phyloP scores from a whole-genome alignment of 2,329 filamentous ascomycete genomes.

The Hymenoscyphus salicellus region DNA sequence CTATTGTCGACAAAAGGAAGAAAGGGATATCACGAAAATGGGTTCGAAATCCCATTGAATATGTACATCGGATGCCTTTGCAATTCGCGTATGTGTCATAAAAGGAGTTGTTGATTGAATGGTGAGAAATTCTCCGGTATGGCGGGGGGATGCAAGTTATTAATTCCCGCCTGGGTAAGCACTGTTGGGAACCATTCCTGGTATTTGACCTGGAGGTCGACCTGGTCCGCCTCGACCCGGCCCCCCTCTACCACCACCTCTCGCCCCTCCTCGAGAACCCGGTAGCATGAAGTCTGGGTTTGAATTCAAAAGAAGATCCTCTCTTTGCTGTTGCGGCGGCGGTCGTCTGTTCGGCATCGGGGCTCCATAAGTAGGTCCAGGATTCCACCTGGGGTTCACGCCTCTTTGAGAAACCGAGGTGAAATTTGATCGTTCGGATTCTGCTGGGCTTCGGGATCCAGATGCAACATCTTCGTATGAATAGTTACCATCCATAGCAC shows the following conservation, averaged over 20 bases:
- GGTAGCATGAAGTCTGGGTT: constrained; percentile 86
- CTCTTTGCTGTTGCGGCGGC: constrained; percentile 44
- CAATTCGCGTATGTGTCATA: constrained; percentile 19
- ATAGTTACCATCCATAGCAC: constrained; percentile 36
- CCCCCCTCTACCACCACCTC: constrained; percentile 21
- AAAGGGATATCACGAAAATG: constrained; percentile 1
- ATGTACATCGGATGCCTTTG: constrained; percentile 25
- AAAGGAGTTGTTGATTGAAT: constrained; percentile 17
- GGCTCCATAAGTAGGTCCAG: constrained; percentile 34
- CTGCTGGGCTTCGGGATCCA: constrained; percentile 66
- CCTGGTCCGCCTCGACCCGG: constrained; percentile 16
- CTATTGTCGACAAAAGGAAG: constrained; percentile 22
- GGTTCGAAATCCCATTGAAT: constrained; percentile 16
- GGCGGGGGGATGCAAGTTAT: constrained; percentile 4
- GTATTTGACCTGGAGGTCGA: constrained; percentile 31
- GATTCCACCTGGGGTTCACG: constrained; percentile 82
- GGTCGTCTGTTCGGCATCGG: constrained; percentile 33
- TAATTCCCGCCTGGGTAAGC: constrained; percentile 46
- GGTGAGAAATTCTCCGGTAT: constrained; percentile 15
- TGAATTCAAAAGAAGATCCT: constrained; percentile 70
- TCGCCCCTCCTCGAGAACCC: constrained; percentile 28
- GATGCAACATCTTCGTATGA: constrained; percentile 63
- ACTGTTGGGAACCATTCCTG: constrained; percentile 52
- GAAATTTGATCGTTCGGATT: constrained; percentile 79
- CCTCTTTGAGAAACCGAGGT: constrained; percentile 87